A percentile compares a stretch with the other conserved stretches of the same genome.
These are phyloP conservation scores for Aegilops bicornis DNA, from an alignment of 176 grass and related monocot species.

Conservation along the genomic window DNA sequence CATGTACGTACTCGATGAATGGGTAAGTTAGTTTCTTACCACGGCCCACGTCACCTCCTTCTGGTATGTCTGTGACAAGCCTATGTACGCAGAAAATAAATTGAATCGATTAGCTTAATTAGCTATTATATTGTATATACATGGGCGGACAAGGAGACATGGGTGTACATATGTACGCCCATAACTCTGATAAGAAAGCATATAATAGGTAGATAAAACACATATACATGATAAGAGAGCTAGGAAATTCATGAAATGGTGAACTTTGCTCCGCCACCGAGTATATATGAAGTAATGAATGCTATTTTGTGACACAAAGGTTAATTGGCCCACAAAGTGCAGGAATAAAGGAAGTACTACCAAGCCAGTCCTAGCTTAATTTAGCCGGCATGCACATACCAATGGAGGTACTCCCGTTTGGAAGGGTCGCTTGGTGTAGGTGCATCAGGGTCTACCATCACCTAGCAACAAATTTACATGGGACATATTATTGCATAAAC, in stretches of 20 bases:
- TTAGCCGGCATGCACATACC: constrained; percentile 33
- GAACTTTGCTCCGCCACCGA: too few species aligned
- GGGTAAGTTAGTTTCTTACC: constrained; percentile 35
- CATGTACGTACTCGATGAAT: too few species aligned
- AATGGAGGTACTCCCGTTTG: constrained; percentile 79
- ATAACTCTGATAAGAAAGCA: too few species aligned
- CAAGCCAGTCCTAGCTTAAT: too few species aligned
- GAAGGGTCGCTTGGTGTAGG: constrained; percentile 72
- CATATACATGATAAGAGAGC: too few species aligned
- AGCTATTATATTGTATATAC: neutral
- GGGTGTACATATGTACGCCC: too few species aligned
- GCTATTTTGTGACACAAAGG: neutral
- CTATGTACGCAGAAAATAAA: constrained; percentile 17
- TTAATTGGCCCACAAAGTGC: neutral
- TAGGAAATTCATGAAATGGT: too few species aligned
- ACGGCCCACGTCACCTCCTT: constrained; percentile 45
- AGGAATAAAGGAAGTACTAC: too few species aligned
- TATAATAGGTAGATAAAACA: too few species aligned
- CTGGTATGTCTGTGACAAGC: constrained; percentile 88
- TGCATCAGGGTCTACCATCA: constrained; percentile 82
- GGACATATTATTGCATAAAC: neutral
- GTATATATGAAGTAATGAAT: neutral
- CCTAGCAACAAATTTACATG: constrained; percentile 29
- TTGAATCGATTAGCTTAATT: neutral
- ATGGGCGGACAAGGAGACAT: too few species aligned